Evolutionary conservation across 257 asterid species (phyloP).

Genomic region (Solanum peruvianum): DNA sequence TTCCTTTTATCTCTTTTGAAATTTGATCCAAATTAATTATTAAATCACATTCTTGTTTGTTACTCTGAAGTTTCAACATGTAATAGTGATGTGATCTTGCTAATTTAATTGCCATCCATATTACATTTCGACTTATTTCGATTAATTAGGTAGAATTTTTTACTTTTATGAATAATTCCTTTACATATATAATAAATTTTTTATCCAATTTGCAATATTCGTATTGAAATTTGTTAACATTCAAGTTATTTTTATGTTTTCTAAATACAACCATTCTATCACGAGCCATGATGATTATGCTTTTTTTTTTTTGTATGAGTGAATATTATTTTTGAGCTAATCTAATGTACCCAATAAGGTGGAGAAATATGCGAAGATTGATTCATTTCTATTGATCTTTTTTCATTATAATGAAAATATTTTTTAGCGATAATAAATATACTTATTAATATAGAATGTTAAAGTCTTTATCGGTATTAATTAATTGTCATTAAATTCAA

Average conservation of each 20-base stretch:
- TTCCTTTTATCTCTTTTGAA: background rate
- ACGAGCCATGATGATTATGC: background rate
- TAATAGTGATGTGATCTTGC: background rate
- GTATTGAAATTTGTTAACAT: background rate
- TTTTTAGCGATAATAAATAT: no score
- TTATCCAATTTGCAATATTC: accelerated
- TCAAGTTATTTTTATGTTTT: background rate
- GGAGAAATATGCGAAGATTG: background rate
- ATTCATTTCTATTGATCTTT: background rate
- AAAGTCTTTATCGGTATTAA: no score
- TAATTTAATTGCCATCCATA: background rate
- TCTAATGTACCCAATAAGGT: background rate
- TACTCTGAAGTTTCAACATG: background rate
- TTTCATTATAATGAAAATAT: background rate
- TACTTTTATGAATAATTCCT: background rate
- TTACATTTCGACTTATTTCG: background rate
- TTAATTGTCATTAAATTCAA: no score
- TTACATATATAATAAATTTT: background rate
- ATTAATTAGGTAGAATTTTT: background rate
- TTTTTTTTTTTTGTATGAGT: background rate
- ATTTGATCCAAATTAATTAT: background rate
- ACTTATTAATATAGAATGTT: no score
- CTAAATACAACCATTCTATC: background rate
- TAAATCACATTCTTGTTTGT: background rate
- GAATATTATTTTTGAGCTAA: background rate